These are phyloP conservation scores for Geosmithia flava DNA, from an alignment of 2,329 filamentous ascomycete genomes.

Conservation along the genomic window DNA sequence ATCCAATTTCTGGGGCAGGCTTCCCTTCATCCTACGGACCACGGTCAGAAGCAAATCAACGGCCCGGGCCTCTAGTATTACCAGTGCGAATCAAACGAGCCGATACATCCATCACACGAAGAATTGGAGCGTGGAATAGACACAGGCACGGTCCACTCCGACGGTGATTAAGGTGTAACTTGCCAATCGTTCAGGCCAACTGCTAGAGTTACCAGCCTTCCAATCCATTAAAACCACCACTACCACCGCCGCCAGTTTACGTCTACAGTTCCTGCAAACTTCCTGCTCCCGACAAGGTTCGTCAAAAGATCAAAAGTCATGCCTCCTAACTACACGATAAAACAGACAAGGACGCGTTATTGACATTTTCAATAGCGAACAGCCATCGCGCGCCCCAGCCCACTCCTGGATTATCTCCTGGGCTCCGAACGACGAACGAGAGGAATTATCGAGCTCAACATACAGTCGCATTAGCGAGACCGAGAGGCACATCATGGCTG, in stretches of 20 bases:
- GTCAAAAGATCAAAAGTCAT: not conserved
- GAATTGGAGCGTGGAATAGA: not conserved
- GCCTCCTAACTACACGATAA: not conserved
- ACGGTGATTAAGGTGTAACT: not conserved
- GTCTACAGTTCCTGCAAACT: not conserved
- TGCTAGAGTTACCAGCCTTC: too few species aligned
- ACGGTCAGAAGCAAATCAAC: not conserved
- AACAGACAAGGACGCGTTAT: not conserved
- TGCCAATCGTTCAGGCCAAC: not conserved
- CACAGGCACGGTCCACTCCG: not conserved
- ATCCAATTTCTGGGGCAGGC: not conserved
- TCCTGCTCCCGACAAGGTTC: not conserved
- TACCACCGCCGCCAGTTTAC: too few species aligned
- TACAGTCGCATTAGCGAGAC: not conserved
- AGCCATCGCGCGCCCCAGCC: not conserved
- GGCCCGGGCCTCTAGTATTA: not conserved
- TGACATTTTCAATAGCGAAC: not conserved
- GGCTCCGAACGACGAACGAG: not conserved
- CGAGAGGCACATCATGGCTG: slow-evolving; percentile 22
- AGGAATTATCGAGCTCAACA: not conserved
- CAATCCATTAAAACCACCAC: too few species aligned
- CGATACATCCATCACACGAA: not conserved
- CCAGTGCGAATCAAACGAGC: not conserved
- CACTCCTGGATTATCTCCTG: not conserved
- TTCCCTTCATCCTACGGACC: not conserved